Evolutionary conservation across 192 early-diverging fungal genomes (phyloP), one percentile per base, ranked within the genome.

Genomic region (Coemansia asiatica): DNA sequence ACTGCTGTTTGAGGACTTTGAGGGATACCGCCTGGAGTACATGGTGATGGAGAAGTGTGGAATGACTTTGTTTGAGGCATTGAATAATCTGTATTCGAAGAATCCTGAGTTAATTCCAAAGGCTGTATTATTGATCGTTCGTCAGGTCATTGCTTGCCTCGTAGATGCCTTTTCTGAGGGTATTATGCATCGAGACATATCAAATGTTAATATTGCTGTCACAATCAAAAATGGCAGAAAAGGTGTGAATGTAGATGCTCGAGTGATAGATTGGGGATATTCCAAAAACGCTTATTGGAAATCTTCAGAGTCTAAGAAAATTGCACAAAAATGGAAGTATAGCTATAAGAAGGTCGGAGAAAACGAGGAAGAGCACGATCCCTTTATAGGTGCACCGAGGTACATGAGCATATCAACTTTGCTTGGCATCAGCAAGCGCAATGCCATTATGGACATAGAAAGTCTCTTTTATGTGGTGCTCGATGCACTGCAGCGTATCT

Each of bases 1-100:
- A 18, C 1, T 67, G 2, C 19, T 67, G 18, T 9, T 8, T 13
- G 1, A 4, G 1, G 25, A 60, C 29, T 10, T 35, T 6, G 19
- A 51, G 1, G 57, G 65, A n/a, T 67, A 67, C 18, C 57, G 57
- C 1, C 57, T 67, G 0, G 65, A 67, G n/a, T 67, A 60, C 13
- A 23, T 54, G 2, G 22, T 67, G 1, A 26, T 67, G 28, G 65
- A 60, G n/a, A 27, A 67, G 23, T 60, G 65, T 13, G 57, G 65
- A 9, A 18, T 36, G 4, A 15, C 56, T 4, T 13, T 31, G 31
- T 31, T 8, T 1, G 38, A 38, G 19, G 33, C 21, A 6, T 10
- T 21, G 10, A 6, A 23, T 18, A 3, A 18, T 3, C 10, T 19
- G 2, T 1, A 40, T 3, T 12, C 40, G 1, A 19, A 38, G 5